Conservation (phyloP, 257 asterid species). For the Sherardia arvensis region DNA sequence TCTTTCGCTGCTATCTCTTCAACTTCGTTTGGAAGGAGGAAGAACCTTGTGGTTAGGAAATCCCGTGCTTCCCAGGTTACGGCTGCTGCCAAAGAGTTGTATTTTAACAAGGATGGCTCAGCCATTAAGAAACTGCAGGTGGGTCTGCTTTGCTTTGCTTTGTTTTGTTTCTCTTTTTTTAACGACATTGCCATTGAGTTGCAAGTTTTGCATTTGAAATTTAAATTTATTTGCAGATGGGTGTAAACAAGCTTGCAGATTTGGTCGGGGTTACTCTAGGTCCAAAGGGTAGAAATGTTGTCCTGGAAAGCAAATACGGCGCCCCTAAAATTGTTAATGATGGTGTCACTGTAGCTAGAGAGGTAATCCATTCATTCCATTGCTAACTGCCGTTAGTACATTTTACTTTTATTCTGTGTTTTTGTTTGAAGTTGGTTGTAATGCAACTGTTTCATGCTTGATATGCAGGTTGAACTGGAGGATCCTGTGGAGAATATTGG, state of each 20-base stretch:
- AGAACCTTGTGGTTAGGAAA: conserved; percentile 32
- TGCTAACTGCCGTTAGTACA: not conserved
- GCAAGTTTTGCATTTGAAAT: not conserved
- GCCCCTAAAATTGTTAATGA: conserved; percentile 95
- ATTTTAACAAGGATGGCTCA: conserved; percentile 95
- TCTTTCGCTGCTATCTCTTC: conserved; percentile 60
- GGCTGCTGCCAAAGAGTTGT: conserved; percentile 81
- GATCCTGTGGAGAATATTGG: conserved; percentile 97
- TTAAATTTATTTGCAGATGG: conserved; percentile 40
- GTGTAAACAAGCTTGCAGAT: conserved; percentile 92
- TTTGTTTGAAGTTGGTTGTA: not conserved
- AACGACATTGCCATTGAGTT: not conserved
- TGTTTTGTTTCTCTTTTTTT: not conserved
- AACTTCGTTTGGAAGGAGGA: conserved; percentile 44
- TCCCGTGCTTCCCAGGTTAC: conserved; percentile 38
- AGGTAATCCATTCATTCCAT: conserved; percentile 31
- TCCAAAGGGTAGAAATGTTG: conserved; percentile 96
- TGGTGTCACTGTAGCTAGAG: conserved; percentile 93
- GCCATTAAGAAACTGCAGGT: conserved; percentile 88
- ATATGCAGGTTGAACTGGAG: conserved; percentile 77
- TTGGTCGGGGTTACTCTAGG: conserved; percentile 96
- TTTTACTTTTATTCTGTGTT: not conserved
- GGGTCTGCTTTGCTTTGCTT: not conserved
- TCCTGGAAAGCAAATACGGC: conserved; percentile 94
- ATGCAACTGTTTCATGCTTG: not conserved